These are phyloP conservation scores for Populus hybrid DNA, from an alignment of 441 rosid species.

Conservation along the genomic window DNA sequence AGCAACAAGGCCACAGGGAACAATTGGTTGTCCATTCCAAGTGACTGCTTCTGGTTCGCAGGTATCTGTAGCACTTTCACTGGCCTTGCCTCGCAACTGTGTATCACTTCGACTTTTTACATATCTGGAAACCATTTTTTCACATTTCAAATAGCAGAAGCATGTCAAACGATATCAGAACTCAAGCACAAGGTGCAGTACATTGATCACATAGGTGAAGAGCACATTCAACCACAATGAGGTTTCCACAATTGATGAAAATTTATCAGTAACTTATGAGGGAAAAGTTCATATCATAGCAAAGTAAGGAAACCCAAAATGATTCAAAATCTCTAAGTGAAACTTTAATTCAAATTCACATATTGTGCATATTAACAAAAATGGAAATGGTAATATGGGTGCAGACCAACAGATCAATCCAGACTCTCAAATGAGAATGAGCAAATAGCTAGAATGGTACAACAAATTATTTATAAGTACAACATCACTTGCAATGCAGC, in stretches of 20 bases:
- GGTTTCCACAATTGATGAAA: neutral
- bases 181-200: neutral
- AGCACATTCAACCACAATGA: neutral
- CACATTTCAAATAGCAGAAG: conserved; percentile 1
- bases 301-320: neutral
- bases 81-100: conserved; percentile 41
- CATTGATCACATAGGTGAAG: neutral
- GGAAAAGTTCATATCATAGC: neutral
- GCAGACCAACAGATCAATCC: neutral
- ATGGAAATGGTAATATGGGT: neutral
- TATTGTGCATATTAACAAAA: neutral
- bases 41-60: conserved; percentile 63
- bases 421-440: neutral
- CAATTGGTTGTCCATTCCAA: conserved; percentile 40
- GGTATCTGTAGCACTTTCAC: conserved; percentile 28
- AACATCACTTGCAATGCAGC: neutral
- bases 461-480: neutral
- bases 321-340: neutral
- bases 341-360: neutral
- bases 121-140: conserved; percentile 39
- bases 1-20: conserved; percentile 94
- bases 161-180: neutral
- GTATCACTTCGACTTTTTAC: conserved; percentile 76
- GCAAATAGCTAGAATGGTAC: neutral
- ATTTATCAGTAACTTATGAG: neutral